Conservation (phyloP, 805 yeast species). For the Debaryomyces prosopidis region DNA sequence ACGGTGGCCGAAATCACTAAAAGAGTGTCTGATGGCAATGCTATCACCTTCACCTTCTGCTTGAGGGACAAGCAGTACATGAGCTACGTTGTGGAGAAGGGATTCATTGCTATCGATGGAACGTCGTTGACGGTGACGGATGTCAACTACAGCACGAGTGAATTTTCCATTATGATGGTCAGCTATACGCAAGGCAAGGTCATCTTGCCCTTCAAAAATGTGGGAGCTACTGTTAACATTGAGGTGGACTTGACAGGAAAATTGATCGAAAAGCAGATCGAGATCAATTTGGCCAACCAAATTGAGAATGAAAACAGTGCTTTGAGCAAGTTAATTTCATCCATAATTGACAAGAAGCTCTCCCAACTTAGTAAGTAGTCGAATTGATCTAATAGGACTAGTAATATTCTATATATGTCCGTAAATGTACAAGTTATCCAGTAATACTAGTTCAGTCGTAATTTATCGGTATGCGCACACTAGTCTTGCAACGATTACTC, state of each 20-base stretch:
- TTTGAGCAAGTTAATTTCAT: constrained; percentile 47
- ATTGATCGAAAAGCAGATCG: constrained; percentile 83
- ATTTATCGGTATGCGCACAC: background rate
- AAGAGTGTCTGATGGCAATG: constrained; percentile 64
- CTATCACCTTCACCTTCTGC: constrained; percentile 73
- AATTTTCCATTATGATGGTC: constrained; percentile 87
- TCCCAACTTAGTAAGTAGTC: constrained; percentile 7
- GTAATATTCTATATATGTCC: background rate
- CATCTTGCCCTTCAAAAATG: constrained; percentile 60
- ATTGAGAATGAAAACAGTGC: constrained; percentile 48
- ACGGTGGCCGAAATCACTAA: constrained; percentile 70
- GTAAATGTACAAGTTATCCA: background rate
- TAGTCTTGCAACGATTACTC: background rate
- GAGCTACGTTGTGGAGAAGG: constrained; percentile 88
- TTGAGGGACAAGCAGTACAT: constrained; percentile 62
- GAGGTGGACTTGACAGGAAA: constrained; percentile 97
- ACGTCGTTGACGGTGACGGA: constrained; percentile 84
- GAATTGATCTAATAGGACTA: background rate
- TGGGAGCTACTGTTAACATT: constrained; percentile 73
- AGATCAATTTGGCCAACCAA: constrained; percentile 54
- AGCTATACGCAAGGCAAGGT: constrained; percentile 87
- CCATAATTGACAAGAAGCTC: constrained; percentile 32
- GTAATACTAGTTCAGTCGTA: background rate
- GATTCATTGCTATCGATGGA: constrained; percentile 91
- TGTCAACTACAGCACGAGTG: constrained; percentile 58